These are phyloP conservation scores for Neurospora sp. DNA, from an alignment of 495 filamentous ascomycete species.

Conservation along the genomic window DNA sequence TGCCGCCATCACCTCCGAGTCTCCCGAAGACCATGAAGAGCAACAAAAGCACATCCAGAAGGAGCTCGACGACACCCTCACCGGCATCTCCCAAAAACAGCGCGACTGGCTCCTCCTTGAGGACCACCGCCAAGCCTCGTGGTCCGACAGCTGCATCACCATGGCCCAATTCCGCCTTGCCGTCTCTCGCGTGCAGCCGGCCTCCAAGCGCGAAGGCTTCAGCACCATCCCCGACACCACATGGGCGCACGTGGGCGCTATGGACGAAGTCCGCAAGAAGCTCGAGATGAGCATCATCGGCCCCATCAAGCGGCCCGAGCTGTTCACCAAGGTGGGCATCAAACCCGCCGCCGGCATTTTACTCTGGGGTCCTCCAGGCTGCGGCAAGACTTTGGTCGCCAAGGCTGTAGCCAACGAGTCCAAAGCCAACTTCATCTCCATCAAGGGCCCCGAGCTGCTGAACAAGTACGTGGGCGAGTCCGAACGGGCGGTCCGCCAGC, in stretches of 20 bases:
- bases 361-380: slow-evolving; percentile 94
- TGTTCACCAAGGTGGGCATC: slow-evolving; percentile 74
- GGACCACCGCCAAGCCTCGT: slow-evolving; percentile 15
- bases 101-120: slow-evolving; percentile 27
- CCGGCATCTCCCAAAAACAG: slow-evolving; percentile 29
- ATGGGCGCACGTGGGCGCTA: slow-evolving; percentile 86
- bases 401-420: slow-evolving; percentile 95
- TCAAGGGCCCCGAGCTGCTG: slow-evolving; percentile 88
- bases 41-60: not conserved
- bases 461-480: slow-evolving; percentile 97
- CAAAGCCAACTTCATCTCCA: slow-evolving; percentile 93
- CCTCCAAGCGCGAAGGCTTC: slow-evolving; percentile 91
- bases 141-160: slow-evolving; percentile 23
- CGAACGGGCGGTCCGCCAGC: slow-evolving; percentile 83
- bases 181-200: slow-evolving; percentile 79
- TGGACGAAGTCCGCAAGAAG: slow-evolving; percentile 68
- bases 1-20: not conserved
- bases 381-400: slow-evolving; percentile 92
- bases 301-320: slow-evolving; percentile 77
- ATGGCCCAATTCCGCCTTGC: slow-evolving; percentile 62
- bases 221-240: slow-evolving; percentile 95
- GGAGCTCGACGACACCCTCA: not conserved
- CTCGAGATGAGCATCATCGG: slow-evolving; percentile 83
- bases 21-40: not conserved
- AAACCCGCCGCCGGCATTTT: slow-evolving; percentile 83